Conservation (phyloP, 352 stramenopile species). For the Phytophthora meadii region DNA sequence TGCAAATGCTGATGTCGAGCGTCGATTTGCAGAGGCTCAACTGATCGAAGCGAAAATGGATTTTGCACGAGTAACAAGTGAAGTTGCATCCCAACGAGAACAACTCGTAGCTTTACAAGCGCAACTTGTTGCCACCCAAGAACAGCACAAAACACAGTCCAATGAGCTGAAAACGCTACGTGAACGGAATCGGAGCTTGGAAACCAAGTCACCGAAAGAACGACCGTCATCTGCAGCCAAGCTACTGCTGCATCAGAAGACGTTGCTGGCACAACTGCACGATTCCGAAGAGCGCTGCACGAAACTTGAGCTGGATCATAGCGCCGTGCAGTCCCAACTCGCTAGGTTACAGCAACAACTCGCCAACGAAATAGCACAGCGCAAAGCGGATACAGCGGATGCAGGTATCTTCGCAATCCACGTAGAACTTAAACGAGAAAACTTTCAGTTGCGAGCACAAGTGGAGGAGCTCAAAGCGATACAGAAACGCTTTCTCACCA, state of each 20-base stretch:
- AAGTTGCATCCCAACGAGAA: conserved; percentile 43
- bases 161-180: conserved; percentile 24
- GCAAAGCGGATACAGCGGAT: conserved; percentile 22
- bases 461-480: conserved; percentile 78
- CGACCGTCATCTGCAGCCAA: conserved; percentile 25
- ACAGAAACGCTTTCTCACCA: conserved; percentile 69
- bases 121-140: conserved; percentile 36
- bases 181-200: conserved; percentile 20
- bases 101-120: conserved; percentile 47
- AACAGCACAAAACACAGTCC: conserved; percentile 12
- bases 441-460: conserved; percentile 65
- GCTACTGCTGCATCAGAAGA: conserved; percentile 34
- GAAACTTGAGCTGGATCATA: conserved; percentile 28
- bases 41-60: conserved; percentile 25
- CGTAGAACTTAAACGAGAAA: conserved; percentile 82
- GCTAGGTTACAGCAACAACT: conserved; percentile 26
- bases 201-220: conserved; percentile 25
- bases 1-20: conserved; percentile 16
- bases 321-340: conserved; percentile 20
- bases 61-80: conserved; percentile 31
- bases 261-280: conserved; percentile 30
- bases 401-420: conserved; percentile 66
- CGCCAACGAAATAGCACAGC: conserved; percentile 31
- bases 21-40: conserved; percentile 14
- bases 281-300: conserved; percentile 26